Base-by-base conservation (phyloP, 192 early-diverging fungal genomes). In the Dimargaris cristalligena region DNA sequence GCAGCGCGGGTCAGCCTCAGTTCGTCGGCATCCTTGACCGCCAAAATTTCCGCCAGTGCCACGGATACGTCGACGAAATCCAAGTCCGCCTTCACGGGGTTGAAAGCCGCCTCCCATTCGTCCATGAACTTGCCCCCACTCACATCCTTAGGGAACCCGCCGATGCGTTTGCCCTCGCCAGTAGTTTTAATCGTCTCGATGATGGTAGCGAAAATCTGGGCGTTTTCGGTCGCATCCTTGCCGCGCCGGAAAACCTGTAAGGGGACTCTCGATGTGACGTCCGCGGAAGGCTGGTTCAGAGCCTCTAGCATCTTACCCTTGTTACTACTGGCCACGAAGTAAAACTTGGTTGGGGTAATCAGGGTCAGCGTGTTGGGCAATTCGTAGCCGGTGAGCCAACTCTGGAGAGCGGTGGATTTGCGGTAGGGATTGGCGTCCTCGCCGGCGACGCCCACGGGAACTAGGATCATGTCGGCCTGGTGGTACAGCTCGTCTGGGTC, bases 311-410 rank as follows among this genome's bases (percentile, higher is more conserved):
- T 59, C 58, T 45, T 65, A 83, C 86, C 89, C 72, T 91, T 95
- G 62, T 85, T 91, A 45, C 66, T 71, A 59, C 84, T 86, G 18
- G 87, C 85, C 9, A 92, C 64, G 63, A 99, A 75, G 23, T 83
- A 78, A 22, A 90, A 63, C 63, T 84, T 87, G 65, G 82, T 81
- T 31, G 69, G 74, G 20, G 85, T 85, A 41, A 93, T 72, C 34
- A 92, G 54, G 22, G 90, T 78, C 26, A 93, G 67, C 4, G 90
- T 90, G 58, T 97, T 87, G 2, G 84, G 78, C 60, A 94, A 88
- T 65, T 96, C 93, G 61, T 91, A 88, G 41, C 91, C 91, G 45
- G 94, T 76, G 52, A 94, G 75, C 93, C 93, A 99, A 48, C 80
- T 82, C 81, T 98, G 70, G n/a, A 77, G 44, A 22, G 84, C 78